Evolutionary conservation across 257 asterid species (phyloP).

Genomic region (Solanum rostratum): DNA sequence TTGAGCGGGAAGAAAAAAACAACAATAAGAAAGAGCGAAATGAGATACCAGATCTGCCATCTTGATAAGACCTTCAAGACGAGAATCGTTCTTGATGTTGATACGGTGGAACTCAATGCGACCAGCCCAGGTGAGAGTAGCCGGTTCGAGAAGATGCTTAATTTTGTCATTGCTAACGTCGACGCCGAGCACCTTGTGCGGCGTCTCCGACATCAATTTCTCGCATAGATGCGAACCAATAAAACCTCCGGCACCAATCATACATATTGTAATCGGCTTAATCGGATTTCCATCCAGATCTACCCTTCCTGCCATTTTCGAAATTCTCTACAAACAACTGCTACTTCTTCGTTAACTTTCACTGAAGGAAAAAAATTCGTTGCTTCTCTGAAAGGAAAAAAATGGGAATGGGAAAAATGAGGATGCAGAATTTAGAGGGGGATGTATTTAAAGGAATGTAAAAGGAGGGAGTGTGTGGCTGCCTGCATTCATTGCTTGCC

Average conservation of each 20-base stretch:
- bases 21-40: not conserved
- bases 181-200: constrained; percentile 73
- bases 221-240: constrained; percentile 94
- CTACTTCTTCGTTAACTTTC: not conserved
- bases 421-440: constrained; percentile 1
- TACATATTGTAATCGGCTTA: constrained; percentile 69
- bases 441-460: constrained; percentile 45
- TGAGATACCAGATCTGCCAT: constrained; percentile 86
- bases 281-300: constrained; percentile 90
- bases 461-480: constrained; percentile 38
- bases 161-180: constrained; percentile 86
- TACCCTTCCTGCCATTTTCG: constrained; percentile 61
- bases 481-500: constrained; percentile 12
- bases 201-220: constrained; percentile 71
- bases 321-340: not conserved
- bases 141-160: constrained; percentile 74
- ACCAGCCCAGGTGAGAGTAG: constrained; percentile 36
- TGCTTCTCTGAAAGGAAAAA: not conserved
- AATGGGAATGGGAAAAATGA: not conserved
- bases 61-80: constrained; percentile 93
- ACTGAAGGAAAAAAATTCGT: not conserved
- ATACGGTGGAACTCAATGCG: constrained; percentile 90
- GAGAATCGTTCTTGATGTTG: constrained; percentile 86
- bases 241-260: constrained; percentile 98
- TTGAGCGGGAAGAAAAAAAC: not conserved